Evolutionary conservation across 83 land plant genomes (phyloP), one percentile per base, ranked within the genome.

Genomic region (Diphasiastrum complanatum): DNA sequence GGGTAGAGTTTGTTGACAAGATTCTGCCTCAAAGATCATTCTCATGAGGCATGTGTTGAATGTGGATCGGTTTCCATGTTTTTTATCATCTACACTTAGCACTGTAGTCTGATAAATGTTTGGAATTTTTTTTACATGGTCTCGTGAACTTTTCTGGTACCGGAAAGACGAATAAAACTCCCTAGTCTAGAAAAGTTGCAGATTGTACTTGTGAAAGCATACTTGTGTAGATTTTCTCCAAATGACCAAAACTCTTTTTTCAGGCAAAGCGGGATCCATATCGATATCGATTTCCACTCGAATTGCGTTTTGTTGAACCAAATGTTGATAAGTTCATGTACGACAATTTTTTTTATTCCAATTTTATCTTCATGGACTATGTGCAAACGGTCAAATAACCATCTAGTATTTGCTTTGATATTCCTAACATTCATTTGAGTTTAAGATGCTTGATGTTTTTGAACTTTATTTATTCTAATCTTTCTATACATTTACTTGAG

Each of bases 251-350:
- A 27, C 27, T 55, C 11, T 32, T 26, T 35, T 14, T 82, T 74
- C 93, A 95, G 99, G 99, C 99, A 50, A 95, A 95, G 47, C 61
- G 99, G 67, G 97, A 95, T 79, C 99, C 99, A 32, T 95, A 82
- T 57, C 86, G 99, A 16, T 95, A 76, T 64, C 89, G 99, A 8
- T 95, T 95, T 71, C 99, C 99, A 2, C 79, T 95, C 50, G 97
- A 95, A 68, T 54, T 95, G 83, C 89, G 99, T 34, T 84, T 95
- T 70, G 84, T 95, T 19, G 32, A 86, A 56, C 99, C 99, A 18
- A 90, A 95, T 55, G 86, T 95, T 37, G 95, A 95, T 63, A 83
- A 89, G 60, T 73, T 89, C 45, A 83, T 95, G 99, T 95, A 78
- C 61, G 91, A 67, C 33, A 23, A 19, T 28, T 51, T 41, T 52